Evolutionary conservation across 1,139 yeast genomes (phyloP).

Genomic region (Pichia sp.): DNA sequence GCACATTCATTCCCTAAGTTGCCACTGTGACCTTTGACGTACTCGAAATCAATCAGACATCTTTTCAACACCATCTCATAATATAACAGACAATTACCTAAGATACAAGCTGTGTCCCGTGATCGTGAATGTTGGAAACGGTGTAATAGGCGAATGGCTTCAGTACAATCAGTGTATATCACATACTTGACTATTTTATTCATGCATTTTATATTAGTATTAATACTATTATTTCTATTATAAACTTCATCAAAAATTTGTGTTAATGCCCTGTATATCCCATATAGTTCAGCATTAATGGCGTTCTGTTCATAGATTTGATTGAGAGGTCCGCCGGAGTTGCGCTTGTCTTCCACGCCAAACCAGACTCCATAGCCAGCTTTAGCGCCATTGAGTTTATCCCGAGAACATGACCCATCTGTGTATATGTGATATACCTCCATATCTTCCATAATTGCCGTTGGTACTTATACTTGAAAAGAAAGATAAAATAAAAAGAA

Average conservation of each 20-base stretch:
- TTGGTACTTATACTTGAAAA: neutral
- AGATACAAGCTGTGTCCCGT: constrained; percentile 24
- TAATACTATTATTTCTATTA: neutral
- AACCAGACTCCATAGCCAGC: neutral
- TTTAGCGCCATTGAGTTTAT: neutral
- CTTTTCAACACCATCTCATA: constrained; percentile 9
- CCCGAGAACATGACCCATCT: neutral
- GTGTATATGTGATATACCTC: neutral
- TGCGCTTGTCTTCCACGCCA: neutral
- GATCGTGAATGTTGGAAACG: constrained; percentile 43
- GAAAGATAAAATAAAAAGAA: neutral
- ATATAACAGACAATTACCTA: constrained; percentile 31
- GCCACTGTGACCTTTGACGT: constrained; percentile 73
- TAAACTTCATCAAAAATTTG: neutral
- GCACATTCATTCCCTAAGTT: constrained; percentile 68
- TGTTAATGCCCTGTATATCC: neutral
- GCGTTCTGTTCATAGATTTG: neutral
- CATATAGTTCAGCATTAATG: neutral
- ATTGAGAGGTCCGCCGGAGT: neutral
- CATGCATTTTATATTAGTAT: neutral
- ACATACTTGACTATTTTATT: constrained; percentile 37
- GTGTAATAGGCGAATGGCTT: constrained; percentile 35
- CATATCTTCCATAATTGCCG: neutral
- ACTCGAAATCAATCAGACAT: constrained; percentile 28
- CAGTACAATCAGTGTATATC: constrained; percentile 43